Percentiles rank a stretch among this genome's conserved stretches.
These are phyloP conservation scores for Yamadazyma atmosphaerica DNA, from an alignment of 1,139 yeast genomes.

Conservation along the genomic window DNA sequence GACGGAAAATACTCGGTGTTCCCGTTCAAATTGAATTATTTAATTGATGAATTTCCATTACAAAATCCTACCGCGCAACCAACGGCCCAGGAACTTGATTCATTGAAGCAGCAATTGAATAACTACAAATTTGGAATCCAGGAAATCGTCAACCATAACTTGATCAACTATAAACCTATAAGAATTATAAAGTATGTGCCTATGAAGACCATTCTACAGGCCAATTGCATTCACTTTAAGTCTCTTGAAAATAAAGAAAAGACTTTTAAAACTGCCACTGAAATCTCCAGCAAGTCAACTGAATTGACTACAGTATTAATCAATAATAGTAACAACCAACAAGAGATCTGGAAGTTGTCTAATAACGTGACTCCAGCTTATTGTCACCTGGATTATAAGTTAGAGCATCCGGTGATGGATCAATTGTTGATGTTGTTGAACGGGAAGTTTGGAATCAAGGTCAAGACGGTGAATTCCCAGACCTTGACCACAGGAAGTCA, in stretches of 20 bases:
- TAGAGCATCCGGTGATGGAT: constrained; percentile 45
- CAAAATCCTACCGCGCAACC: constrained; percentile 32
- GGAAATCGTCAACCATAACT: constrained; percentile 79
- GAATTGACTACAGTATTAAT: constrained; percentile 68
- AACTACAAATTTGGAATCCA: constrained; percentile 72
- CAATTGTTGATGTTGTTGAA: constrained; percentile 63
- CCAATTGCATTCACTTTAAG: constrained; percentile 52
- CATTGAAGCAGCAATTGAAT: constrained; percentile 53
- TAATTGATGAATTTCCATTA: constrained; percentile 58
- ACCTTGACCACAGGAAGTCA: constrained; percentile 15
- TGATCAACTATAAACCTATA: constrained; percentile 75
- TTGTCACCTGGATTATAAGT: constrained; percentile 74
- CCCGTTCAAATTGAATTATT: constrained; percentile 82
- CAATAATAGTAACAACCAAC: constrained; percentile 19
- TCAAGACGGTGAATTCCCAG: constrained; percentile 58
- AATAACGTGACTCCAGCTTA: constrained; percentile 72
- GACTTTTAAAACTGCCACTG: constrained; percentile 53
- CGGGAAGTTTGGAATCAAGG: constrained; percentile 62
- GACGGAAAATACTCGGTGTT: constrained; percentile 80
- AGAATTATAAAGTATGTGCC: constrained; percentile 72
- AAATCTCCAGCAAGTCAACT: constrained; percentile 60
- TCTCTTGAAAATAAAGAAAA: constrained; percentile 59
- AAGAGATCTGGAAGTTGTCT: constrained; percentile 70
- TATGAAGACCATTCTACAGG: constrained; percentile 53
- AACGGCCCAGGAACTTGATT: constrained; percentile 26